Evolutionary conservation across 2,329 filamentous ascomycete genomes (phyloP).

Genomic region (Pseudogymnoascus sp.): DNA sequence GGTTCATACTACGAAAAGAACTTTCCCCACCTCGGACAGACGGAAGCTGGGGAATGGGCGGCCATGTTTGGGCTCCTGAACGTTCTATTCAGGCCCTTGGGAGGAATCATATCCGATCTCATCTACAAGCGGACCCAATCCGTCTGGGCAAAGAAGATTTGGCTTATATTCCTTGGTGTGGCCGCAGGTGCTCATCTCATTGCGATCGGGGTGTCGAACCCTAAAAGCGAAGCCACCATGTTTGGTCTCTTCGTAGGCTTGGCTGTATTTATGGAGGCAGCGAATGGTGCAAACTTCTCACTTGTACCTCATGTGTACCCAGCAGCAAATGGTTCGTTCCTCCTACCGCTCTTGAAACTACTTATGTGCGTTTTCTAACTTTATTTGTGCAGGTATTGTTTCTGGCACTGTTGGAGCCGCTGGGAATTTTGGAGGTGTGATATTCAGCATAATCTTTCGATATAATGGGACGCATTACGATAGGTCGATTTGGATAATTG

Average conservation of each 20-base stretch:
- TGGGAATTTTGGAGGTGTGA: conserved; percentile 74
- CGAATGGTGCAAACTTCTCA: conserved; percentile 52
- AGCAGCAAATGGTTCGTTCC: conserved; percentile 35
- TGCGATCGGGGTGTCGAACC: conserved; percentile 51
- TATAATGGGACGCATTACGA: conserved; percentile 61
- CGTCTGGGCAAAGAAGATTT: conserved; percentile 54
- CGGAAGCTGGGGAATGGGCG: conserved; percentile 52
- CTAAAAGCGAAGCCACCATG: conserved; percentile 53
- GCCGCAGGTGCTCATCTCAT: conserved; percentile 49
- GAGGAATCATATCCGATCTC: conserved; percentile 48
- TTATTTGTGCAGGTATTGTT: conserved; percentile 43
- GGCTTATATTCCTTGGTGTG: conserved; percentile 46
- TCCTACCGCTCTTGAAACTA: background rate
- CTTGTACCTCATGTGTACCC: conserved; percentile 52
- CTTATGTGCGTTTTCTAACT: conserved; percentile 50
- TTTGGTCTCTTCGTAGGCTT: conserved; percentile 66
- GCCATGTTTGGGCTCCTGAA: conserved; percentile 72
- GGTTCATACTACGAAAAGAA: conserved; percentile 51
- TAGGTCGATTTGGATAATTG: conserved; percentile 70
- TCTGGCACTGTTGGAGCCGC: conserved; percentile 68
- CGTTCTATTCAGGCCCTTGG: conserved; percentile 56
- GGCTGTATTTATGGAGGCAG: conserved; percentile 72
- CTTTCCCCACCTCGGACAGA: conserved; percentile 50
- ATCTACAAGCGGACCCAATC: conserved; percentile 21
- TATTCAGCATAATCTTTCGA: conserved; percentile 75